These are phyloP conservation scores for Apiotrichum gamsii DNA, from an alignment of 1,284 basidiomycete species.

Conservation along the genomic window DNA sequence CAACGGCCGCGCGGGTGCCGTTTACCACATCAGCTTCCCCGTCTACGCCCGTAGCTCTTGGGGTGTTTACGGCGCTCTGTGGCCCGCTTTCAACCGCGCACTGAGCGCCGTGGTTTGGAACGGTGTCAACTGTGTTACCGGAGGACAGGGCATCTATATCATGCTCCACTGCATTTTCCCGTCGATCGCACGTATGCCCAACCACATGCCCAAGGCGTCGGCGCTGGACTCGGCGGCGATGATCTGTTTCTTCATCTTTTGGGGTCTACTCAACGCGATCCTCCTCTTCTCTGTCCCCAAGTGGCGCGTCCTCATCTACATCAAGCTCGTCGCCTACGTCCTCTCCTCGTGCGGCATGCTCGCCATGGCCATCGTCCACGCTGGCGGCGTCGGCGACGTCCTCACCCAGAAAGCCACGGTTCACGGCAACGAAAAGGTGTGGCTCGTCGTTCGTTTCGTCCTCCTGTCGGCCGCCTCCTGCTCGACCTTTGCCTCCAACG, in stretches of 20 bases:
- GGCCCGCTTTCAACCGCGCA: constrained; percentile 72
- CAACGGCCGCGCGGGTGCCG: constrained; percentile 33
- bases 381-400: constrained; percentile 58
- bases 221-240: constrained; percentile 46
- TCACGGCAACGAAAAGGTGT: constrained; percentile 26
- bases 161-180: constrained; percentile 70
- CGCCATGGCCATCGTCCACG: constrained; percentile 23
- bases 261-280: constrained; percentile 66
- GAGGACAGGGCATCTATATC: constrained; percentile 58
- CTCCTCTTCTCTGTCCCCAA: constrained; percentile 72
- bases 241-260: constrained; percentile 75
- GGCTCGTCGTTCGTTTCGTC: constrained; percentile 58
- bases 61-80: constrained; percentile 71
- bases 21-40: constrained; percentile 29
- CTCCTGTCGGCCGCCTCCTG: constrained; percentile 69
- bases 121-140: constrained; percentile 28
- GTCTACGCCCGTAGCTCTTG: constrained; percentile 60
- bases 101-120: constrained; percentile 61
- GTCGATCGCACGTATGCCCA: constrained; percentile 61
- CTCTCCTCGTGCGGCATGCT: constrained; percentile 29
- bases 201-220: constrained; percentile 60
- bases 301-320: constrained; percentile 31
- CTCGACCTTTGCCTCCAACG: constrained; percentile 54
- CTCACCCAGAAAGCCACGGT: constrained; percentile 70
- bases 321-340: constrained; percentile 31